phyloP scores from a whole-genome alignment of 2,329 filamentous ascomycete genomes.

The Diplodia mutila region DNA sequence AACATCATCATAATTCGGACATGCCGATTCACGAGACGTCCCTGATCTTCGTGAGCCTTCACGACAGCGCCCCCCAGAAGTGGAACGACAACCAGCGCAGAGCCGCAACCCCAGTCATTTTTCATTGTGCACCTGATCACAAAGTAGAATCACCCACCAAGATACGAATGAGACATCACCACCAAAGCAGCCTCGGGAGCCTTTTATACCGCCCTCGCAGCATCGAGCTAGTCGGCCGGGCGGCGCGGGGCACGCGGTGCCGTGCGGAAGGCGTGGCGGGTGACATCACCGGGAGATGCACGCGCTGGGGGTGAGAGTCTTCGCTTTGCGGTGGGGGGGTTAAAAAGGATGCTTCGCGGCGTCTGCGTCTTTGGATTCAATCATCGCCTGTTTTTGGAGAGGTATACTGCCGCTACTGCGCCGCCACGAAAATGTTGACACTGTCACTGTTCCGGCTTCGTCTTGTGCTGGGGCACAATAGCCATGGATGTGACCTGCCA shows the following conservation, averaged over 20 bases:
- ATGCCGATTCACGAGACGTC: too few relatives aligned
- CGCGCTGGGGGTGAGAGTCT: neutral
- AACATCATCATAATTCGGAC: too few relatives aligned
- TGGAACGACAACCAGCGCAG: too few relatives aligned
- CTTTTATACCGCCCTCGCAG: neutral
- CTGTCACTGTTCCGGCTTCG: neutral
- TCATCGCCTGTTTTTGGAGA: neutral
- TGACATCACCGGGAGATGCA: neutral
- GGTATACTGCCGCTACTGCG: too few relatives aligned
- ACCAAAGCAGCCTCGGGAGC: neutral
- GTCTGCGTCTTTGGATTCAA: neutral
- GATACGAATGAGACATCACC: too few relatives aligned
- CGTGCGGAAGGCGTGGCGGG: neutral
- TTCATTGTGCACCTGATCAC: too few relatives aligned
- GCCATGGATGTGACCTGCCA: neutral
- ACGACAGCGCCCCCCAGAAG: too few relatives aligned
- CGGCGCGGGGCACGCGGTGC: neutral
- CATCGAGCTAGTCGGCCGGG: neutral
- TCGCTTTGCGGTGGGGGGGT: neutral
- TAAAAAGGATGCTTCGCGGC: neutral
- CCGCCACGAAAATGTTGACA: too few relatives aligned
- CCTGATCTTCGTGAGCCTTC: too few relatives aligned
- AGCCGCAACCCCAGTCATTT: too few relatives aligned
- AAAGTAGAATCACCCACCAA: too few relatives aligned
- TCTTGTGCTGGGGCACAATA: neutral